Conservation (phyloP, 345 rosid species). For the Combretum micranthum region DNA sequence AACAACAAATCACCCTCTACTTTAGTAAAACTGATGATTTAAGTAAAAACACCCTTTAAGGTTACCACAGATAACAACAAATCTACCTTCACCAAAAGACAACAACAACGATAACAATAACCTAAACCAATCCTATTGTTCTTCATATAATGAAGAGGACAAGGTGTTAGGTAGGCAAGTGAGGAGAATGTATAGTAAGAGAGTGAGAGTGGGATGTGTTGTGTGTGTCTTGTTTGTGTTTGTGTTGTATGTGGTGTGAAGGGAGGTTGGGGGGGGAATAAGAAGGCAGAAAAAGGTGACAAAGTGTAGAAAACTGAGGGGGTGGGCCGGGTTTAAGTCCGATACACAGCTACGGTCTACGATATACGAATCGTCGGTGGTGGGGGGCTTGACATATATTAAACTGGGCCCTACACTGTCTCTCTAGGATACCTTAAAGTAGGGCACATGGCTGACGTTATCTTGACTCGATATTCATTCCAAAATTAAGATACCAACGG, state of each 20-base stretch:
- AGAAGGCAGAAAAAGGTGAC: conserved; percentile 51
- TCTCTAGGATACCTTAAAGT: conserved; percentile 9
- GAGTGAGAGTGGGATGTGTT: conserved; percentile 8
- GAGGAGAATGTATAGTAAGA: conserved; percentile 5
- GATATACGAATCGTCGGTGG: background rate
- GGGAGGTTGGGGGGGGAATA: conserved; percentile 29
- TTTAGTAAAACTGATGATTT: too few relatives aligned
- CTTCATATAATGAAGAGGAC: background rate
- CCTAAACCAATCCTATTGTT: too few relatives aligned
- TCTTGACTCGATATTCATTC: too few relatives aligned
- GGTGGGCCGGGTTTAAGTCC: background rate
- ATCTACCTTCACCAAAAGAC: too few relatives aligned
- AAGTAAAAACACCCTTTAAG: too few relatives aligned
- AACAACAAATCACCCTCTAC: too few relatives aligned
- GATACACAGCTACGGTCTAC: background rate
- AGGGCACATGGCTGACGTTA: too few relatives aligned
- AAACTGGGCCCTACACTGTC: conserved; percentile 37
- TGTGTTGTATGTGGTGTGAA: conserved; percentile 1
- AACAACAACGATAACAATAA: background rate
- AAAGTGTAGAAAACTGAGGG: background rate
- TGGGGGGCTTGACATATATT: background rate
- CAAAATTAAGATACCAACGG: too few relatives aligned
- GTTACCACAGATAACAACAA: too few relatives aligned
- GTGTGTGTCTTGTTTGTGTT: too few relatives aligned
- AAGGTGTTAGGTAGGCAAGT: conserved; percentile 7